These are phyloP conservation scores for Endothia cerciana DNA, from an alignment of 2,329 filamentous ascomycete species.

Conservation along the genomic window DNA sequence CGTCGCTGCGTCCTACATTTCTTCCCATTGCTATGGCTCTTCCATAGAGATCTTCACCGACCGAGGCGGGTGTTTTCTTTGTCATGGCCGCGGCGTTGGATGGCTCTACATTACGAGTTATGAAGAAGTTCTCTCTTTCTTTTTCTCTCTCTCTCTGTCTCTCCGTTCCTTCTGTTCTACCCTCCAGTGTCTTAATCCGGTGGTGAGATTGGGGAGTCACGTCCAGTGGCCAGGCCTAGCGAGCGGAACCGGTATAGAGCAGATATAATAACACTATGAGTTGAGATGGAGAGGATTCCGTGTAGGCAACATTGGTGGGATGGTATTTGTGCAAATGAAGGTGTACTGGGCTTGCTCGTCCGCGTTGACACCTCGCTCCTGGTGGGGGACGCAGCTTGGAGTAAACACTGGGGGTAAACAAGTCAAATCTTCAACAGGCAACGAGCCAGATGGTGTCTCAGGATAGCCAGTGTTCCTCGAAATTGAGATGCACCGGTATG, in stretches of 20 bases:
- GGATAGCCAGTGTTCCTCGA: background rate
- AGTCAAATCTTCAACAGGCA: slow-evolving; percentile 16
- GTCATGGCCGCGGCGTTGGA: background rate
- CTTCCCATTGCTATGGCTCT: background rate
- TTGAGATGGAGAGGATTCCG: background rate
- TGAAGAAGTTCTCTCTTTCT: slow-evolving; percentile 12
- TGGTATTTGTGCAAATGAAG: slow-evolving; percentile 8
- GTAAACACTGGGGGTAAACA: slow-evolving; percentile 23
- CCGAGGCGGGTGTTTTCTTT: background rate
- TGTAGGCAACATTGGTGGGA: background rate
- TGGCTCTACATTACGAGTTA: slow-evolving; percentile 22
- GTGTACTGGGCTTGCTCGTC: background rate
- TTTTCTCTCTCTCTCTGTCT: background rate
- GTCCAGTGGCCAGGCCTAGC: slow-evolving; percentile 11
- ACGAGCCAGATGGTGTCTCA: slow-evolving; percentile 16
- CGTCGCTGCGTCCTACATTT: background rate
- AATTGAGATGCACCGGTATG: slow-evolving; percentile 7
- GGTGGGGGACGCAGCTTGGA: background rate
- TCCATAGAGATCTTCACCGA: background rate
- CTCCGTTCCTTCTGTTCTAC: background rate
- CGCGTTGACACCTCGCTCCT: slow-evolving; percentile 1
- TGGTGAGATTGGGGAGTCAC: background rate
- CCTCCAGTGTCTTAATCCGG: background rate
- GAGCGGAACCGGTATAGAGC: slow-evolving; percentile 4
- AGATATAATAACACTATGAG: slow-evolving; percentile 18